phyloP scores from a whole-genome alignment of 169 alveolate species.

The Eimeria maxima region DNA sequence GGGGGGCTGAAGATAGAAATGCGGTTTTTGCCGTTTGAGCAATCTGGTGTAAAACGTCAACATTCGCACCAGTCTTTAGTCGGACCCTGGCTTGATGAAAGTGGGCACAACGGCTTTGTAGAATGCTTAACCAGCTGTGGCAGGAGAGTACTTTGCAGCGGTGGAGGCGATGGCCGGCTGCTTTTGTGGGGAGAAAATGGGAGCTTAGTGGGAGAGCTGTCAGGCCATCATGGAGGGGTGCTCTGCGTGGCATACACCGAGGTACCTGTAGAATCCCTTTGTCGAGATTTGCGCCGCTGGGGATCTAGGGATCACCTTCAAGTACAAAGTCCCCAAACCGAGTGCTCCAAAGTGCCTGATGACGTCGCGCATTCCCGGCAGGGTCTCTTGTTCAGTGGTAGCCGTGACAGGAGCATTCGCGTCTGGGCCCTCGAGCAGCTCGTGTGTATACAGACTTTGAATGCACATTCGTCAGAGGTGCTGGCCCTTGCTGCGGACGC shows the following conservation, averaged over 20 bases:
- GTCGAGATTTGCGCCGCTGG: constrained; percentile 58
- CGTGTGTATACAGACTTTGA: constrained; percentile 80
- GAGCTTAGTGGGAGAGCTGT: constrained; percentile 75
- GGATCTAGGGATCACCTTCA: constrained; percentile 24
- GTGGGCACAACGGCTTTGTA: constrained; percentile 82
- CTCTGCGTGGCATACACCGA: constrained; percentile 73
- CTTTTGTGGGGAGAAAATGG: constrained; percentile 76
- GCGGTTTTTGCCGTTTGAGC: constrained; percentile 73
- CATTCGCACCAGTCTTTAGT: constrained; percentile 55
- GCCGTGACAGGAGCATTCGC: constrained; percentile 83
- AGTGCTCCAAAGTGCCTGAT: constrained; percentile 6
- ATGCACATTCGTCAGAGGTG: constrained; percentile 79
- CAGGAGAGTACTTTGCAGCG: constrained; percentile 71
- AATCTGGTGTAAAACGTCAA: constrained; percentile 72
- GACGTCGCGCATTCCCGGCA: not conserved
- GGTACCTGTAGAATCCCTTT: constrained; percentile 59
- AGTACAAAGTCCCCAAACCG: constrained; percentile 39
- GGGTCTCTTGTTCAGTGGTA: constrained; percentile 79
- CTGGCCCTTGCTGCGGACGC: constrained; percentile 77
- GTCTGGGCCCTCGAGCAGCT: constrained; percentile 82
- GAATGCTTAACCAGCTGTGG: constrained; percentile 82
- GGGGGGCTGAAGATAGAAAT: constrained; percentile 69
- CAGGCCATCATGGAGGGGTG: constrained; percentile 83
- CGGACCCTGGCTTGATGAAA: constrained; percentile 74
- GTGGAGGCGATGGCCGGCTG: constrained; percentile 84